phyloP scores from a whole-genome alignment of 331 rosid genomes.

The Stylosanthes scabra region DNA sequence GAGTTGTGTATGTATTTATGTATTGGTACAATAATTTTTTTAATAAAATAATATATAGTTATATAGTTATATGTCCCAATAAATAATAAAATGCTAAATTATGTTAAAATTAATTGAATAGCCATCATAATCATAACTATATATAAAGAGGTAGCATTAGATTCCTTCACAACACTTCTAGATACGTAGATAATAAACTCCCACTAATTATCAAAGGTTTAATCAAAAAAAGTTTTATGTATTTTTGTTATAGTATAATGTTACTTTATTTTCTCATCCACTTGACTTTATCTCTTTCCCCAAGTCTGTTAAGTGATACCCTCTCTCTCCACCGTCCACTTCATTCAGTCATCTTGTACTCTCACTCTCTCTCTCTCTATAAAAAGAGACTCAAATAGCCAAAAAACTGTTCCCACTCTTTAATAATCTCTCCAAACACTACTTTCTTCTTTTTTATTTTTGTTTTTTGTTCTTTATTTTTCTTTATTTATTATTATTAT shows the following conservation, averaged over 20 bases:
- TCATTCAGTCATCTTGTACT: conserved; percentile 70
- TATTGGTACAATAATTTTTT: no score
- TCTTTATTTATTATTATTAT: no score
- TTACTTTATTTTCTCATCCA: conserved; percentile 22
- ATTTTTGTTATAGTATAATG: neutral
- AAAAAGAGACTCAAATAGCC: conserved; percentile 43
- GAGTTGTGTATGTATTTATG: no score
- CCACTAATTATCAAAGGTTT: neutral
- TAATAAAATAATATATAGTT: no score
- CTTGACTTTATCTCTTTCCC: conserved; percentile 32
- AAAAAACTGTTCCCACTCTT: conserved; percentile 41
- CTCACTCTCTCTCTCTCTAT: conserved; percentile 48
- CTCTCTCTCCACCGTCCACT: conserved; percentile 9
- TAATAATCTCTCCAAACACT: conserved; percentile 20
- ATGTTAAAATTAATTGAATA: neutral
- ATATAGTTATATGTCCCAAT: no score
- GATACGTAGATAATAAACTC: neutral
- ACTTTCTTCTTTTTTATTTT: neutral
- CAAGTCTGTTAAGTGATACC: conserved; percentile 3
- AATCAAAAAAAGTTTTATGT: neutral
- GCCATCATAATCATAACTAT: neutral
- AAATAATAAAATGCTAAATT: neutral
- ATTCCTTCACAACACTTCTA: no score
- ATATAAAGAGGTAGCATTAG: neutral
- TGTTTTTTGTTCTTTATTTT: neutral